These are phyloP conservation scores for Penicillium verhagenii DNA, from an alignment of 495 filamentous ascomycete genomes.

Conservation along the genomic window DNA sequence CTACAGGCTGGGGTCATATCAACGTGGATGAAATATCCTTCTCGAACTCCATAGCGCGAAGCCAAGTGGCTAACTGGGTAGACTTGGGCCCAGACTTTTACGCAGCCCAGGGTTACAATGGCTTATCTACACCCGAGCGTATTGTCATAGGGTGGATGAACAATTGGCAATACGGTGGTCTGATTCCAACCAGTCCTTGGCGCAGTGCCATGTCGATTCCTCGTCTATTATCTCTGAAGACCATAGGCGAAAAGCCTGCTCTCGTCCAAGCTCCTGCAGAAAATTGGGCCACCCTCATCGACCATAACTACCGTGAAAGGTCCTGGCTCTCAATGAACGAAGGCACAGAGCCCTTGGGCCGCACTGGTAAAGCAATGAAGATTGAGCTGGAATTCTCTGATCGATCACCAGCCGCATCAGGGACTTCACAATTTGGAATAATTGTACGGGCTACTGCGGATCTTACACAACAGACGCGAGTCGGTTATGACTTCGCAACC, in stretches of 20 bases:
- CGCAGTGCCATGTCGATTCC: constrained; percentile 52
- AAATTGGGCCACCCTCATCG: constrained; percentile 12
- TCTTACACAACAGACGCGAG: constrained; percentile 39
- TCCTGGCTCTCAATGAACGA: constrained; percentile 12
- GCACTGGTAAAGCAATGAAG: constrained; percentile 21
- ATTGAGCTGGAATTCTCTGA: constrained; percentile 25
- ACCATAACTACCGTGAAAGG: not conserved
- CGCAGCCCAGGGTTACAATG: constrained; percentile 54
- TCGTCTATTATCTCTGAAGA: constrained; percentile 36
- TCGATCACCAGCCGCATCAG: not conserved
- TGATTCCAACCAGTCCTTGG: constrained; percentile 43
- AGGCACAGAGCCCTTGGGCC: constrained; percentile 14
- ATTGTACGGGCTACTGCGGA: constrained; percentile 21
- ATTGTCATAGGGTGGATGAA: constrained; percentile 57
- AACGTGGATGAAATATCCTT: constrained; percentile 7
- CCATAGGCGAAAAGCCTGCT: constrained; percentile 12
- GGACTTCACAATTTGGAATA: constrained; percentile 24
- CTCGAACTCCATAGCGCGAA: not conserved
- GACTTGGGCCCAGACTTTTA: constrained; percentile 62
- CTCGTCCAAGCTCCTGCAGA: constrained; percentile 27
- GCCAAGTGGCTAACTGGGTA: constrained; percentile 30
- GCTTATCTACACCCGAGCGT: constrained; percentile 34
- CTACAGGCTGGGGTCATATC: constrained; percentile 21
- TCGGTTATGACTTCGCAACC: constrained; percentile 45
- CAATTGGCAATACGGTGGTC: constrained; percentile 56